phyloP scores from a whole-genome alignment of 352 stramenopile species.

The Aphanomyces invadans region DNA sequence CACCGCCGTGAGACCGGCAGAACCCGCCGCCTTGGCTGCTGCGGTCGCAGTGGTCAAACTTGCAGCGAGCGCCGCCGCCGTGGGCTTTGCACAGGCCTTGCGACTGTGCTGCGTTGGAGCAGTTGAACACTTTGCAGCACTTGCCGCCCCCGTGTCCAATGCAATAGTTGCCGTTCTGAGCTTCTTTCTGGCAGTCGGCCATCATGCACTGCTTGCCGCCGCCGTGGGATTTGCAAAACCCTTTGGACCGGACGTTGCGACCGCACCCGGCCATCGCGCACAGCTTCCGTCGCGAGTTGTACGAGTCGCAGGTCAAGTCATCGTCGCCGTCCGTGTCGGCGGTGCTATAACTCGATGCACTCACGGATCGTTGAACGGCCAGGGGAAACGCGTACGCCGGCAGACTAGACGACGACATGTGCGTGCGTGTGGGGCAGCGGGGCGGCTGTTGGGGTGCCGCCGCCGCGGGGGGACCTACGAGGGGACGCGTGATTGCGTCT shows the following conservation, averaged over 20 bases:
- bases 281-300: slow-evolving; percentile 1
- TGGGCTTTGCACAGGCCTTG: slow-evolving; percentile 43
- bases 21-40: slow-evolving; percentile 39
- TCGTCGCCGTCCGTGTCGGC: slow-evolving; percentile 22
- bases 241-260: slow-evolving; percentile 22
- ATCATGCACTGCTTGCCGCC: slow-evolving; percentile 33
- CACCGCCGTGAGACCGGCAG: slow-evolving; percentile 47
- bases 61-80: slow-evolving; percentile 42
- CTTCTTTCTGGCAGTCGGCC: slow-evolving; percentile 33
- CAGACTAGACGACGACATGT: background rate
- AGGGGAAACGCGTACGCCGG: slow-evolving; percentile 1
- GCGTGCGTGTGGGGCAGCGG: background rate
- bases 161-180: slow-evolving; percentile 26
- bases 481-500: background rate
- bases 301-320: background rate
- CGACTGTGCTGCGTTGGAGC: slow-evolving; percentile 32
- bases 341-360: slow-evolving; percentile 1
- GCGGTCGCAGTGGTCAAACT: slow-evolving; percentile 33
- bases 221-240: slow-evolving; percentile 23
- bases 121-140: slow-evolving; percentile 20
- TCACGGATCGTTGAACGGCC: slow-evolving; percentile 7
- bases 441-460: background rate
- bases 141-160: slow-evolving; percentile 25
- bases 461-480: background rate
- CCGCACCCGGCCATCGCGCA: slow-evolving; percentile 15